Base-by-base conservation (phyloP, 2,329 filamentous ascomycete genomes). In the Trematosphaeria pertusa region DNA sequence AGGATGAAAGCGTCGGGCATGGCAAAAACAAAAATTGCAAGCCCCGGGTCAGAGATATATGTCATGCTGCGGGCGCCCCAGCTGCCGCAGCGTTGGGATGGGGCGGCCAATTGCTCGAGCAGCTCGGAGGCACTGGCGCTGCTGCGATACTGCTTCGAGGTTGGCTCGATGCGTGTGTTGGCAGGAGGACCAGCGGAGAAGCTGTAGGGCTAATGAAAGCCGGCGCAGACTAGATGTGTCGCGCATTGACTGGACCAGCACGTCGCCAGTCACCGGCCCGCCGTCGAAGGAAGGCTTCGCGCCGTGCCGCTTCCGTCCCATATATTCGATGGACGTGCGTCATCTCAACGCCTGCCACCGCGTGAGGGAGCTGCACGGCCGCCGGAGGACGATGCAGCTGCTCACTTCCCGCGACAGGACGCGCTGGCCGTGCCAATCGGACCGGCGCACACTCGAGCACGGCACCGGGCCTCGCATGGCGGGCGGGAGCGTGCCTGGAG, bases 291-390 rank as follows among this genome's bases (percentile, higher is more conserved):
- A 50, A 38, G 37, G 43, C 46, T 34, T 12, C 62, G 64, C 55
- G 53, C 64, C 63, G 65, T 64, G 52, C 63, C 63, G 61, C 59
- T 62, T 56, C 63, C 64, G 64, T 59, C 42, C 56, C 58, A 59
- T 52, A 15, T 32, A 37, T 17, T n/a, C 32, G 30, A 22, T 19
- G 30, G 38, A 32, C 26, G 31, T 47, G 50, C 50, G 50, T 50
- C 53, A 54, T 45, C 24, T 36, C 20, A 49, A 19, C 28, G 37
- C 33, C 28, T 26, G 17, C 30, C 10, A 43, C 43, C 37, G 46
- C 43, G 33, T 44, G 39, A 51, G 42, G 9, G 24, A 3, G n/a
- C 41, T 51, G 43, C 48, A 51, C 33, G 21, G 43, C 40, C 34
- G 43, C 48, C 40, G 37, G 32, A 51, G 11, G 14, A 18, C 28